These are phyloP conservation scores for Vitis hybrid DNA, from an alignment of 177 flowering plant genomes.

Conservation along the genomic window DNA sequence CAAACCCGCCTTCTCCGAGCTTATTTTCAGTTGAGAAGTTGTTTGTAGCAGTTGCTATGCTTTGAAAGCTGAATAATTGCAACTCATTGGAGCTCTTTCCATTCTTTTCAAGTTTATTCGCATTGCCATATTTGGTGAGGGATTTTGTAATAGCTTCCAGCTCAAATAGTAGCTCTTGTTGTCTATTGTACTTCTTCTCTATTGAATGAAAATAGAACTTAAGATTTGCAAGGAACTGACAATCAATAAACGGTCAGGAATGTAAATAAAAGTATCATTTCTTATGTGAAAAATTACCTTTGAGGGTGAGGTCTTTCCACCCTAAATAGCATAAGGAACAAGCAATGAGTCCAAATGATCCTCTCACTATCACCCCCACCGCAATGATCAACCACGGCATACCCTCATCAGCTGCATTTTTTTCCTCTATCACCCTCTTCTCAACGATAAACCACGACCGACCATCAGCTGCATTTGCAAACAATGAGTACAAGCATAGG, in stretches of 20 bases:
- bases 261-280: background rate
- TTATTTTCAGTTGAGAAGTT: slow-evolving; percentile 19
- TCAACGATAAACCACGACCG: background rate
- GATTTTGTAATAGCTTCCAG: no score
- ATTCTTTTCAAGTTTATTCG: background rate
- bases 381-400: background rate
- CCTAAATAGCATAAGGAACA: background rate
- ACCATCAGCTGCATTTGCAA: background rate
- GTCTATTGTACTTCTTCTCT: background rate
- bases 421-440: no score
- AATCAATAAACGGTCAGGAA: background rate
- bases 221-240: background rate
- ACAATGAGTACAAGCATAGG: background rate
- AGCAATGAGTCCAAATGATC: background rate
- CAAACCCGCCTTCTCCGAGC: slow-evolving; percentile 33
- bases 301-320: background rate
- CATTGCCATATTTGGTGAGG: no score
- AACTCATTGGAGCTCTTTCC: slow-evolving; percentile 8
- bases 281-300: slow-evolving; percentile 1
- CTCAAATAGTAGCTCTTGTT: no score
- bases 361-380: background rate
- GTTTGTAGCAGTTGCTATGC: slow-evolving; percentile 18
- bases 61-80: slow-evolving; percentile 18
- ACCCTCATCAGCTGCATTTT: no score
- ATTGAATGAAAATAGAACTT: background rate